A percentile compares a stretch with the other conserved stretches of the same genome.
phyloP scores from a whole-genome alignment of 1,284 basidiomycete species.

The Cutaneotrichosporon sp. region DNA sequence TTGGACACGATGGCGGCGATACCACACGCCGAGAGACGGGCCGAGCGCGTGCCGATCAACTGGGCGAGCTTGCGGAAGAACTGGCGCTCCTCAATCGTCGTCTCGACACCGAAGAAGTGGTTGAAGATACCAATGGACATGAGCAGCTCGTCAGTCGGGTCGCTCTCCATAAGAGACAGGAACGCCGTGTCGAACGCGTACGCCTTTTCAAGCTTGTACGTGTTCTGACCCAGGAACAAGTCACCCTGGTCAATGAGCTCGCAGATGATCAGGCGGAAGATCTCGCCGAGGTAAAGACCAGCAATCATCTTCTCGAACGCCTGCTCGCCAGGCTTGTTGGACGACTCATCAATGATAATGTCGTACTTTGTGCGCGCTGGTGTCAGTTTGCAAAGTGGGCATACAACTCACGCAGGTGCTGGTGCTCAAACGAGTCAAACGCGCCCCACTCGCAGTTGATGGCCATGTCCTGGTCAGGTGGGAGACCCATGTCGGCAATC shows the following conservation, averaged over 20 bases:
- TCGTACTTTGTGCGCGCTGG: slow-evolving; percentile 85
- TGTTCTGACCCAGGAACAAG: slow-evolving; percentile 94
- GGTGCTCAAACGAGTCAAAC: slow-evolving; percentile 93
- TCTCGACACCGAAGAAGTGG: slow-evolving; percentile 90
- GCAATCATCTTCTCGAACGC: slow-evolving; percentile 89
- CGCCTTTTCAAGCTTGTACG: slow-evolving; percentile 91
- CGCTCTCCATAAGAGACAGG: slow-evolving; percentile 93
- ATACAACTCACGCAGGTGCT: slow-evolving; percentile 62
- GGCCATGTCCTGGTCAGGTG: slow-evolving; percentile 70
- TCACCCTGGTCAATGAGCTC: slow-evolving; percentile 96
- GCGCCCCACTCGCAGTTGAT: slow-evolving; percentile 87
- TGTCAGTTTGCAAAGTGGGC: slow-evolving; percentile 4
- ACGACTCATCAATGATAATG: slow-evolving; percentile 80
- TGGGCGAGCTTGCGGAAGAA: slow-evolving; percentile 90
- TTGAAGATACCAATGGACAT: slow-evolving; percentile 95
- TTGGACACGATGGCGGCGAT: slow-evolving; percentile 91
- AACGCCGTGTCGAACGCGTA: slow-evolving; percentile 96
- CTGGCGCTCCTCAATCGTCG: slow-evolving; percentile 85
- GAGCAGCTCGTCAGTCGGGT: slow-evolving; percentile 94
- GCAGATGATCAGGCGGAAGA: slow-evolving; percentile 85
- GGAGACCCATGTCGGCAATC: slow-evolving; percentile 67
- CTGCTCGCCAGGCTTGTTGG: slow-evolving; percentile 95
- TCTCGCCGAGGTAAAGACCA: slow-evolving; percentile 93
- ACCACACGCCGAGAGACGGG: slow-evolving; percentile 81
- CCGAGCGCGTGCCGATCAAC: slow-evolving; percentile 82